Conservation (phyloP, 148 eudicot genomes). For the Talinum fruticosum region DNA sequence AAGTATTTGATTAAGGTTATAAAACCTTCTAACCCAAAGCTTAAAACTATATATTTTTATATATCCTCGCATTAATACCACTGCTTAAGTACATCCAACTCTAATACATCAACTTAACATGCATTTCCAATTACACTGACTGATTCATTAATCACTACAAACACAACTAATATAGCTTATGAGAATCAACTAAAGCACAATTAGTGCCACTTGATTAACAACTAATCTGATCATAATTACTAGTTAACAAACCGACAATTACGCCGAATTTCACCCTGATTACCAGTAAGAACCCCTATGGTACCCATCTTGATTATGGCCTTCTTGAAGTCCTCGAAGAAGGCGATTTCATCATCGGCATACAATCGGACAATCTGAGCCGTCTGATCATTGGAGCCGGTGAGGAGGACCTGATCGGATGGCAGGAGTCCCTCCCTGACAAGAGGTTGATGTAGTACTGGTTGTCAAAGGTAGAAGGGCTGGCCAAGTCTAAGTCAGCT, state of each 20-base stretch:
- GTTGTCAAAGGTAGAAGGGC: conserved; percentile 70
- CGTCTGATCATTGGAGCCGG: conserved; percentile 34
- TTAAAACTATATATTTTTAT: no score
- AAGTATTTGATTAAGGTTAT: no score
- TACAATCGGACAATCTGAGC: conserved; percentile 40
- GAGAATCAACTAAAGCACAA: no score
- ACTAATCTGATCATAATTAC: not conserved
- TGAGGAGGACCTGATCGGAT: conserved; percentile 61
- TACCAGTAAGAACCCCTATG: conserved; percentile 33
- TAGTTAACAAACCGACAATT: conserved; percentile 57
- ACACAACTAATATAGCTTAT: no score
- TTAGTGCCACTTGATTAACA: not conserved
- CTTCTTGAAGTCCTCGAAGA: conserved; percentile 55
- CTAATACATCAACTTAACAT: not conserved
- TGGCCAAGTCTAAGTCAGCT: conserved; percentile 60
- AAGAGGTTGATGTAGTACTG: conserved; percentile 73
- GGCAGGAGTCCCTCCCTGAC: conserved; percentile 69
- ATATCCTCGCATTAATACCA: not conserved
- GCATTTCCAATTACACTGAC: no score
- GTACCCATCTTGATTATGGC: conserved; percentile 78
- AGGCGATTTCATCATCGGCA: conserved; percentile 38
- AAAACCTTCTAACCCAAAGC: not conserved
- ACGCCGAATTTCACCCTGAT: conserved; percentile 51
- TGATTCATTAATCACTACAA: no score
- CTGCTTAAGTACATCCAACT: not conserved